Conservation (phyloP, 495 filamentous ascomycete genomes). For the Penicillium crystallinum region DNA sequence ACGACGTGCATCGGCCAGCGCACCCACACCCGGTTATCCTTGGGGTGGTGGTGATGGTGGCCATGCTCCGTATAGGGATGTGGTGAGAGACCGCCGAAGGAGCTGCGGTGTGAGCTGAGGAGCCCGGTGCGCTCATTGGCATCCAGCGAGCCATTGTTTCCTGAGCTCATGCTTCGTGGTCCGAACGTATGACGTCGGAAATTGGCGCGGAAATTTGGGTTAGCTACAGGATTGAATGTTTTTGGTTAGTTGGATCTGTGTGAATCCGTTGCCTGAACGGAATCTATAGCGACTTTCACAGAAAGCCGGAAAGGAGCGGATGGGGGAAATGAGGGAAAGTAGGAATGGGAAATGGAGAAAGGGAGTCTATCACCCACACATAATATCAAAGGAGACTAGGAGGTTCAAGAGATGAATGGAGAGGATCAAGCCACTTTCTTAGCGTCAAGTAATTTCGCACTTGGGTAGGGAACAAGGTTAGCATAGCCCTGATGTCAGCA, state of each 20-base stretch:
- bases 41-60: slow-evolving; percentile 22
- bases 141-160: slow-evolving; percentile 26
- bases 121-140: slow-evolving; percentile 30
- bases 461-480: too few relatives aligned
- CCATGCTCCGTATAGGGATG: slow-evolving; percentile 14
- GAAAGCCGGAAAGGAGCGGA: slow-evolving; percentile 5
- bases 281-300: not conserved
- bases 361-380: slow-evolving; percentile 13
- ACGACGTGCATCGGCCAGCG: slow-evolving; percentile 50
- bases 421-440: slow-evolving; percentile 16
- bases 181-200: slow-evolving; percentile 35
- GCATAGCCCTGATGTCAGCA: slow-evolving; percentile 4
- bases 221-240: slow-evolving; percentile 16
- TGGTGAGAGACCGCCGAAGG: slow-evolving; percentile 14
- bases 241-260: not conserved
- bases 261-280: not conserved
- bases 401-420: slow-evolving; percentile 10
- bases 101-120: slow-evolving; percentile 19
- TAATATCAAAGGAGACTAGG: slow-evolving; percentile 11
- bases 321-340: slow-evolving; percentile 3
- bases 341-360: not conserved
- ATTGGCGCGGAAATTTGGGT: slow-evolving; percentile 25
- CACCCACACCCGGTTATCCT: slow-evolving; percentile 44
- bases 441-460: slow-evolving; percentile 1
- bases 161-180: slow-evolving; percentile 29